Evolutionary conservation across 371 early-diverging fungal species (phyloP).

Genomic region (Mucor mucedo): DNA sequence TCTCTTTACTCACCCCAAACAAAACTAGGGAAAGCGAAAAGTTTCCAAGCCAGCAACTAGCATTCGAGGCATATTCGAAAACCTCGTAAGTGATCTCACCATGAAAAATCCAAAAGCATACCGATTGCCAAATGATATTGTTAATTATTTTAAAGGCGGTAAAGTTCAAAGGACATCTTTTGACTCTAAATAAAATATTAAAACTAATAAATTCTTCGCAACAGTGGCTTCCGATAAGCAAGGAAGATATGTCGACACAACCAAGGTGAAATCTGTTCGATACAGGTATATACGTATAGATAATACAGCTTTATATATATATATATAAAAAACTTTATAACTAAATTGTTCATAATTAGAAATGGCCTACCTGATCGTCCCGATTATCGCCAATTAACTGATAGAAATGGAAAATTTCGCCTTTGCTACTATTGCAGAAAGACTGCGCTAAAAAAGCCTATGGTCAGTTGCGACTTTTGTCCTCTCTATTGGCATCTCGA

Average conservation of each 20-base stretch:
- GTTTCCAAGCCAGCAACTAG: neutral
- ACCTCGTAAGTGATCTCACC: conserved; percentile 46
- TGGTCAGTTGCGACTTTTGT: conserved; percentile 88
- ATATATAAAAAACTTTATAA: neutral
- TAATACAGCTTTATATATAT: too few relatives aligned
- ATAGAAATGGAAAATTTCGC: conserved; percentile 57
- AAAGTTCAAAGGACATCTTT: neutral
- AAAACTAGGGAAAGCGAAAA: neutral
- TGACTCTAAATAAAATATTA: neutral
- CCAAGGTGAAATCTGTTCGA: conserved; percentile 42
- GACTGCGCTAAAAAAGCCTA: conserved; percentile 55
- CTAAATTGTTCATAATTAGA: conserved; percentile 13
- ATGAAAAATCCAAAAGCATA: conserved; percentile 54
- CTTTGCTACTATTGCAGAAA: conserved; percentile 68
- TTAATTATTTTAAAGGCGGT: conserved; percentile 61
- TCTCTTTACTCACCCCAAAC: conserved; percentile 4
- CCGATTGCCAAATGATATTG: conserved; percentile 52
- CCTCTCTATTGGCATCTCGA: conserved; percentile 86
- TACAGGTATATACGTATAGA: conserved; percentile 30
- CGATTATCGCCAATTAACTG: conserved; percentile 56
- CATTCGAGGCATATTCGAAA: conserved; percentile 37
- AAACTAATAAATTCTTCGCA: conserved; percentile 7
- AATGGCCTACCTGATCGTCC: conserved; percentile 47
- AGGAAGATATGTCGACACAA: conserved; percentile 61
- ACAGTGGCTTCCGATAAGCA: conserved; percentile 62